Conservation (phyloP, 1,284 basidiomycete species). For the Ganoderma leucocontextum region DNA sequence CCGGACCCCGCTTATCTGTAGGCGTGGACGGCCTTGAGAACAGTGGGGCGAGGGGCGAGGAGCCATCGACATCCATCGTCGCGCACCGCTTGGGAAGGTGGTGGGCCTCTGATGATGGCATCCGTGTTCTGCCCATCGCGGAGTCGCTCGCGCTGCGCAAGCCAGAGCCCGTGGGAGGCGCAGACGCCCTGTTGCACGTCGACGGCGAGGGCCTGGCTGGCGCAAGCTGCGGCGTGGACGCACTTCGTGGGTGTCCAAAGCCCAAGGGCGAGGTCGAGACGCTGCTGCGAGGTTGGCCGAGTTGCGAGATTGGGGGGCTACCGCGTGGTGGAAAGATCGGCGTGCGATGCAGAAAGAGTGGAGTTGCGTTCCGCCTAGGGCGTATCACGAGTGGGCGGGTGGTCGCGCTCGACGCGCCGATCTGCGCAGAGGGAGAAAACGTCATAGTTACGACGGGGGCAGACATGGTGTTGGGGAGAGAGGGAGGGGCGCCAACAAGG, state of each 20-base stretch:
- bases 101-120: conserved; percentile 8
- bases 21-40: conserved; percentile 1
- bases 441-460: conserved; percentile 24
- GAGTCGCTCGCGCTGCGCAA: conserved; percentile 5
- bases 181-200: conserved; percentile 5
- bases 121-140: background rate
- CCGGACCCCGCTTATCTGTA: background rate
- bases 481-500: conserved; percentile 17
- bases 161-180: background rate
- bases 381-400: conserved; percentile 22
- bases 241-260: background rate
- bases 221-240: conserved; percentile 11
- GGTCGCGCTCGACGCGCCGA: conserved; percentile 17
- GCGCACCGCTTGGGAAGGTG: background rate
- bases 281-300: conserved; percentile 4
- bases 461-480: conserved; percentile 25
- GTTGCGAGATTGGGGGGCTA: conserved; percentile 11
- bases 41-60: background rate
- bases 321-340: conserved; percentile 14
- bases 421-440: conserved; percentile 14
- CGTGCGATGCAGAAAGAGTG: conserved; percentile 27
- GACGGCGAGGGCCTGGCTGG: background rate
- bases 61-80: conserved; percentile 8
- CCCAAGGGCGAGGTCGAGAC: background rate
- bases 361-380: conserved; percentile 20